Conservation (phyloP, 345 rosid genomes). For the Punica granatum region DNA sequence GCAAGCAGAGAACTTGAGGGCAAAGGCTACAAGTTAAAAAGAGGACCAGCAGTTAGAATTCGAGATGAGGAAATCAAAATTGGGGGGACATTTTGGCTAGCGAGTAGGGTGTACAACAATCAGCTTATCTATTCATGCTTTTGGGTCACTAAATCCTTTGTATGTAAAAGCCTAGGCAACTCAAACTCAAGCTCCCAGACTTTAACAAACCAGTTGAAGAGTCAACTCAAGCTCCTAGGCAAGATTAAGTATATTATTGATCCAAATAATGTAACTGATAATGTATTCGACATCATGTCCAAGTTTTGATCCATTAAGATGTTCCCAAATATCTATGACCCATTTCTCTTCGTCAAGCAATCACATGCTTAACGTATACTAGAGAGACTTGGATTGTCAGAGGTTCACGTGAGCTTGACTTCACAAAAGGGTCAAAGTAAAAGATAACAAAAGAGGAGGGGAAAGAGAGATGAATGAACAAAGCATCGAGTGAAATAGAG, state of each 20-base stretch:
- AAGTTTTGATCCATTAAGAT: neutral
- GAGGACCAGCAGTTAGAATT: neutral
- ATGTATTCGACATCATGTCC: neutral
- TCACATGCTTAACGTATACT: too few relatives aligned
- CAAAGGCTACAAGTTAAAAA: neutral
- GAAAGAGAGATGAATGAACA: too few relatives aligned
- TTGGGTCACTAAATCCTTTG: neutral
- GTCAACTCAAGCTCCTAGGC: neutral
- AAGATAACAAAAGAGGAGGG: too few relatives aligned
- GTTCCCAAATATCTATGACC: neutral
- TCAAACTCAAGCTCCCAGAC: neutral
- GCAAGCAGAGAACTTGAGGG: conserved; percentile 35
- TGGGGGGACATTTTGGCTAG: neutral
- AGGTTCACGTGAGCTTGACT: too few relatives aligned
- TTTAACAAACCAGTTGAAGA: neutral
- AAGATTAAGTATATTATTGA: neutral
- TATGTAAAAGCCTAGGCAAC: neutral
- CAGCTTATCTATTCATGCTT: neutral
- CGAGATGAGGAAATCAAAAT: neutral
- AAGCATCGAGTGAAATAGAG: too few relatives aligned
- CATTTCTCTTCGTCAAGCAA: neutral
- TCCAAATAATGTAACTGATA: neutral
- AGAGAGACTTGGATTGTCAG: too few relatives aligned
- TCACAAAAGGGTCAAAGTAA: too few relatives aligned
- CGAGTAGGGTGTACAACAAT: neutral